Evolutionary conservation across 2,329 filamentous ascomycete species (phyloP), one percentile per base, ranked within the genome.

Genomic region (Aspergillus sp.): DNA sequence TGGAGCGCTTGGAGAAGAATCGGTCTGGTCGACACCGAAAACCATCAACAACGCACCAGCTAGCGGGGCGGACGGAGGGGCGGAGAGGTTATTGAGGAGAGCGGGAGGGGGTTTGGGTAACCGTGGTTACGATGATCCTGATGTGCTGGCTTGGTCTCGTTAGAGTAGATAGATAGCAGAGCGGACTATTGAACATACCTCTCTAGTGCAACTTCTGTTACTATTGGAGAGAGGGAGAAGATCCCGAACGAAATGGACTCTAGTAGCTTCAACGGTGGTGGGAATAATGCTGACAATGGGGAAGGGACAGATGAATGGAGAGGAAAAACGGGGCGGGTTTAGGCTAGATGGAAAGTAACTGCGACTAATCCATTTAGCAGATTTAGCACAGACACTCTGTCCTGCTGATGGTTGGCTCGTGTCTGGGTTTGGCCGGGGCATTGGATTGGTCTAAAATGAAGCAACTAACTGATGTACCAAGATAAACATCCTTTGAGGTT

Each of bases 1-100:
- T 58, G 56, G 56, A 58, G 56, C 48, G 56, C 56, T 30, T 52
- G 56, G 56, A 58, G 48, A 58, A 38, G 48, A 58, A 38, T 50
- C n/a, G 25, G 25, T 30, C 25, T 50, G 51, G 48, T 50, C 56
- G 56, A 58, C 56, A 58, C 49, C 47, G 25, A 50, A 28, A 50
- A 30, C 25, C 32, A 50, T 50, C 47, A 50, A 50, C 47, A 50
- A n/a, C 52, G 57, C 55, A 61, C 17, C 45, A 52, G 41, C 28
- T 59, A 41, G 50, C 51, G 59, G 59, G 59, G 59, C 59, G 55
- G 51, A 51, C 38, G 51, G 56, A 61, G 56, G 59, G 56, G 59
- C 51, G 59, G 56, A 54, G 41, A 59, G 28, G 57, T 50, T 50
- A 38, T 36, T 36, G 32, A 49, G 23, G 19, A 50, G 19, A 39